phyloP scores from a whole-genome alignment of 23 red algal species.

The Cyanidiococcus yangmingshanensis region DNA sequence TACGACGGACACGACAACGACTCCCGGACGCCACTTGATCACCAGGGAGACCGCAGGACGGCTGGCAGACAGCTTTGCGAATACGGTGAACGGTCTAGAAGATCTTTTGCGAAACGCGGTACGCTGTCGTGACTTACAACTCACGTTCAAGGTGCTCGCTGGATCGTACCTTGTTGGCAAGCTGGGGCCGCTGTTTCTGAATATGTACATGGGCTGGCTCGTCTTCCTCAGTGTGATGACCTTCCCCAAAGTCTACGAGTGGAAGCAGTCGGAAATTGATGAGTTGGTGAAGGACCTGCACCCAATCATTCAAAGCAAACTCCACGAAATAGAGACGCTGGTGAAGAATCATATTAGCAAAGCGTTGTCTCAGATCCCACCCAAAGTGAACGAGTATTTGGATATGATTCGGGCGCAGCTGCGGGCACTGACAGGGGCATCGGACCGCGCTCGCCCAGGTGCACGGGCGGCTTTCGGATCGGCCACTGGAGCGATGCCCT shows the following conservation, averaged over 20 bases:
- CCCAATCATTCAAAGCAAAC: neutral
- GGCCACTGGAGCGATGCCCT: no score
- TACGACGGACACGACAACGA: neutral
- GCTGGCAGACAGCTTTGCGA: neutral
- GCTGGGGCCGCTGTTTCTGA: constrained; percentile 13
- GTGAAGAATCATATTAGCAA: neutral
- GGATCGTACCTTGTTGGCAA: constrained; percentile 8
- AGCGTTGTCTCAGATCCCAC: neutral
- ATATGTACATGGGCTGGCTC: constrained; percentile 19
- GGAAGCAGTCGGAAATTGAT: constrained; percentile 9
- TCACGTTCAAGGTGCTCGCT: neutral
- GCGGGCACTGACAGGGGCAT: neutral
- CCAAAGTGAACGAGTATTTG: neutral
- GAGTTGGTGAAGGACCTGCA: neutral
- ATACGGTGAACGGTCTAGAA: neutral
- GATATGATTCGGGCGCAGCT: neutral
- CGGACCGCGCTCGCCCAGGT: neutral
- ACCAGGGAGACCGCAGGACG: neutral
- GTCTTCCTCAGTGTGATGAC: constrained; percentile 19
- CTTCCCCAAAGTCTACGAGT: constrained; percentile 10
- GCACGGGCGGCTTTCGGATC: no score
- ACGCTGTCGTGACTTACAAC: neutral
- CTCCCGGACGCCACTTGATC: neutral
- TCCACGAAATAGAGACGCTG: neutral
- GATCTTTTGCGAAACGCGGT: neutral